Percentiles rank a stretch among this genome's conserved stretches.
Conservation (phyloP, 768 basidiomycete species). For the Lactifluus subvellereus region DNA sequence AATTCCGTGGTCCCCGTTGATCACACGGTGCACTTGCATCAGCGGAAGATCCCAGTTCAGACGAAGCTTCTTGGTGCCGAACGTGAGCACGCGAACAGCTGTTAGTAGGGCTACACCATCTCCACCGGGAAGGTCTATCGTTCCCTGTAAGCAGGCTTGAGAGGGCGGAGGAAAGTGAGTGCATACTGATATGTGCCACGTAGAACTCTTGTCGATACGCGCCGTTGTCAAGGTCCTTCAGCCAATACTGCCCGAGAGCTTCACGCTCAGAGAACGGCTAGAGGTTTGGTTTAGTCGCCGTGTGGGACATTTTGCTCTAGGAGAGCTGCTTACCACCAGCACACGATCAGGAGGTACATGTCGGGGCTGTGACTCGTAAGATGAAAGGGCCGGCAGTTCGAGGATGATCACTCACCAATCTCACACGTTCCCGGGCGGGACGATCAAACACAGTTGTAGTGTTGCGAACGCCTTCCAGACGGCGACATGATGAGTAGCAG, state of each 20-base stretch:
- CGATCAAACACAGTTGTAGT: conserved; percentile 98
- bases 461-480: conserved; percentile 77
- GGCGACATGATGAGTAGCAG: neutral
- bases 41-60: conserved; percentile 92
- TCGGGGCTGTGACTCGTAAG: conserved; percentile 52
- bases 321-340: conserved; percentile 53
- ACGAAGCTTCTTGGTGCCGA: conserved; percentile 78
- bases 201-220: conserved; percentile 78
- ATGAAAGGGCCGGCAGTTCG: conserved; percentile 4
- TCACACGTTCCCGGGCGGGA: conserved; percentile 78
- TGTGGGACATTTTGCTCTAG: neutral
- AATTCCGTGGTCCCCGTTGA: conserved; percentile 87
- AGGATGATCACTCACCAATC: conserved; percentile 48
- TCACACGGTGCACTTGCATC: conserved; percentile 78
- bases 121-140: conserved; percentile 63
- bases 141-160: conserved; percentile 7
- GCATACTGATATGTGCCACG: conserved; percentile 85
- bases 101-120: conserved; percentile 82
- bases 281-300: neutral
- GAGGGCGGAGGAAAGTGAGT: neutral
- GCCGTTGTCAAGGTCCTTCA: conserved; percentile 90
- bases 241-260: conserved; percentile 93
- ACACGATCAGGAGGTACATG: conserved; percentile 85
- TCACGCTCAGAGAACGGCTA: conserved; percentile 88
- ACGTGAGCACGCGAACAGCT: conserved; percentile 68